A percentile compares a stretch with the other conserved stretches of the same genome.
Conservation (phyloP, 2,329 filamentous ascomycete species). For the Ophiostoma sp. region DNA sequence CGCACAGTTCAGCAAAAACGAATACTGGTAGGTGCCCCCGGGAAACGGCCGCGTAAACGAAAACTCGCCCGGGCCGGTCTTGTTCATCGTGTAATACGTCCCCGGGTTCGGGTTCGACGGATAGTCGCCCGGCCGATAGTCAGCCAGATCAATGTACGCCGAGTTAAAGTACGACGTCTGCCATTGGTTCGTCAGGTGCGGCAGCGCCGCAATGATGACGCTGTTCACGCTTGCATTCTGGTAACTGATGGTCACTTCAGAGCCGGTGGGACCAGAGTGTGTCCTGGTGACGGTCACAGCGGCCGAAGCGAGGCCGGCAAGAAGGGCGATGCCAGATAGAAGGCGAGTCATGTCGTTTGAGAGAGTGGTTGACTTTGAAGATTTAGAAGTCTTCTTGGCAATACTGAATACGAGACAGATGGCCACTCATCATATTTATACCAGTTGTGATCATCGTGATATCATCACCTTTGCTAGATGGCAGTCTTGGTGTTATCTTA, state of each 20-base stretch:
- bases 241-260: neutral
- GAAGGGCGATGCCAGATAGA: neutral
- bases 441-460: neutral
- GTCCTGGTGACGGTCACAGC: neutral
- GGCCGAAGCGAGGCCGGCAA: neutral
- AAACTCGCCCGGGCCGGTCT: neutral
- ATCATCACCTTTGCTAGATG: neutral
- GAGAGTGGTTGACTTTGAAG: neutral
- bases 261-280: neutral
- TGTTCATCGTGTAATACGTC: constrained; percentile 4
- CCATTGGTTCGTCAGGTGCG: neutral
- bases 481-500: neutral
- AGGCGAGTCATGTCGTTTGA: neutral
- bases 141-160: neutral
- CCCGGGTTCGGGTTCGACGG: neutral
- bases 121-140: neutral
- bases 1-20: neutral
- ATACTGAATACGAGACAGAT: neutral
- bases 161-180: neutral
- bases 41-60: neutral
- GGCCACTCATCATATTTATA: neutral
- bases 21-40: neutral
- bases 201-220: neutral
- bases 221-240: neutral
- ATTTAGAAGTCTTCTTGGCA: neutral